These are phyloP conservation scores for Leucogyrophana mollusca DNA, from an alignment of 768 basidiomycete species.

Conservation along the genomic window DNA sequence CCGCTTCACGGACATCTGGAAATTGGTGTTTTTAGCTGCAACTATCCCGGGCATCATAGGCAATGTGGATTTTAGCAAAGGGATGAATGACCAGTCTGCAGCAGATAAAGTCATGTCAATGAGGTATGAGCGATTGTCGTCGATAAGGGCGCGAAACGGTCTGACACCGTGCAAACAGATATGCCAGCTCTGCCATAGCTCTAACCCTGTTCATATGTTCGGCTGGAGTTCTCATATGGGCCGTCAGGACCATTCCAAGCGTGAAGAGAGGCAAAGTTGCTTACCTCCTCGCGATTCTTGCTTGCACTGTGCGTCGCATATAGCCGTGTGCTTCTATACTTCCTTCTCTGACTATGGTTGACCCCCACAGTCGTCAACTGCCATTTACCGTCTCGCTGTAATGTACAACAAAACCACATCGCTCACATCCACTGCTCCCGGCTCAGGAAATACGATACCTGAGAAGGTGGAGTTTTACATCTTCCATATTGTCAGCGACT, in stretches of 20 bases:
- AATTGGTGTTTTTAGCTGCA: slow-evolving; percentile 29
- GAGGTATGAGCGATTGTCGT: slow-evolving; percentile 18
- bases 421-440: slow-evolving; percentile 27
- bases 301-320: slow-evolving; percentile 31
- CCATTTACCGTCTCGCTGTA: slow-evolving; percentile 39
- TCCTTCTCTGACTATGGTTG: background rate
- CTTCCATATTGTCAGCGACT: slow-evolving; percentile 45
- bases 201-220: slow-evolving; percentile 20
- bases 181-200: slow-evolving; percentile 26
- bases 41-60: slow-evolving; percentile 31
- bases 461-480: slow-evolving; percentile 44
- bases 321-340: background rate
- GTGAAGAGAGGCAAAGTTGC: slow-evolving; percentile 21
- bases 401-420: slow-evolving; percentile 36
- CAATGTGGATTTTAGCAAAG: slow-evolving; percentile 19
- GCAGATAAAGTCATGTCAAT: slow-evolving; percentile 16
- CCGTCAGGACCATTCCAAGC: slow-evolving; percentile 23
- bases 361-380: slow-evolving; percentile 20
- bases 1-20: slow-evolving; percentile 22
- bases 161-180: slow-evolving; percentile 17
- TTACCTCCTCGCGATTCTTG: slow-evolving; percentile 15
- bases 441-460: slow-evolving; percentile 29
- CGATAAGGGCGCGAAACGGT: background rate
- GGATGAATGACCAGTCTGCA: slow-evolving; percentile 13
- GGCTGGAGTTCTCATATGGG: slow-evolving; percentile 19